phyloP scores from a whole-genome alignment of 2,329 filamentous ascomycete genomes.

The Fusarium papillatum region DNA sequence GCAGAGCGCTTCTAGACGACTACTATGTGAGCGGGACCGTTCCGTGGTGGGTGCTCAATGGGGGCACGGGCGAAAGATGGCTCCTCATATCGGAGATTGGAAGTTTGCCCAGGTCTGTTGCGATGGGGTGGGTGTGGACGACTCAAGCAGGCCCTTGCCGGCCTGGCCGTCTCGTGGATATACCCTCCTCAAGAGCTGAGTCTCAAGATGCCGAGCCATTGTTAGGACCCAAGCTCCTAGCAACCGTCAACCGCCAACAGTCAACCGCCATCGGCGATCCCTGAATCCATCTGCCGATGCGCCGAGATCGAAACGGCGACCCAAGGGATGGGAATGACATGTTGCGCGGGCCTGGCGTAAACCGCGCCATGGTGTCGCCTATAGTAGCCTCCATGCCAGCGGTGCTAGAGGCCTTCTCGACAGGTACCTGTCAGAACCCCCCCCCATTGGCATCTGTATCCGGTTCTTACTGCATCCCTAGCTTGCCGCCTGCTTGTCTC shows the following conservation, averaged over 20 bases:
- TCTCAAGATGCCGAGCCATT: background rate
- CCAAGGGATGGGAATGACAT: conserved; percentile 7
- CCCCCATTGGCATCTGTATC: conserved; percentile 22
- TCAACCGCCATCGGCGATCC: conserved; percentile 20
- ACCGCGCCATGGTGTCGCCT: conserved; percentile 15
- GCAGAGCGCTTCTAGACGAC: conserved; percentile 1
- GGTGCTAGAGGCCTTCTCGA: conserved; percentile 6
- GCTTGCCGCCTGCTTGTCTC: conserved; percentile 4
- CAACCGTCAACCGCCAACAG: background rate
- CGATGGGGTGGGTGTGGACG: conserved; percentile 7
- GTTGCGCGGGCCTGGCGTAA: conserved; percentile 30
- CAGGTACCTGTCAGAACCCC: background rate
- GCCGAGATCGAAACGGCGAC: conserved; percentile 22
- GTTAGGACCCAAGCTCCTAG: conserved; percentile 3
- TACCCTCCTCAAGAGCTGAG: background rate
- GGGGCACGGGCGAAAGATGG: background rate
- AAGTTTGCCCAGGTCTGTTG: background rate
- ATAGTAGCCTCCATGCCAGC: conserved; percentile 6
- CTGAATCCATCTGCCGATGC: conserved; percentile 21
- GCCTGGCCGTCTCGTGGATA: conserved; percentile 20
- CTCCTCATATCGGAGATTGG: conserved; percentile 4
- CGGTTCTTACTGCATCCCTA: conserved; percentile 24
- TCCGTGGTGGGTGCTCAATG: conserved; percentile 8
- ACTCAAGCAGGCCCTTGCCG: conserved; percentile 10
- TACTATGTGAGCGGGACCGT: background rate